Base-by-base conservation (phyloP, 192 early-diverging fungal genomes). In the Coemansia sp. region DNA sequence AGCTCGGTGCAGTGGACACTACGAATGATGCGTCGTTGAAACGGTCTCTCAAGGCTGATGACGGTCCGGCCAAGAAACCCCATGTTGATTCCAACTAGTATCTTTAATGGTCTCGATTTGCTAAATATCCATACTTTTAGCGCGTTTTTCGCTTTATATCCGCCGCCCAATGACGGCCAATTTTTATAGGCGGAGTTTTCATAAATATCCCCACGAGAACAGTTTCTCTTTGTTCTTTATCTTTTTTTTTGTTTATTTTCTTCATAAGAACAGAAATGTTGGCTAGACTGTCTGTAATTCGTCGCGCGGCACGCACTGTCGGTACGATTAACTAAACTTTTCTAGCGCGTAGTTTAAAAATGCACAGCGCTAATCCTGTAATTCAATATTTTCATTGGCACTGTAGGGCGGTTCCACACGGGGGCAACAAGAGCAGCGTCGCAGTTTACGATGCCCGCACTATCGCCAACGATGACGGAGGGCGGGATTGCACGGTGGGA, bases 391-490 rank as follows among this genome's bases (percentile, higher is more conserved):
- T 6, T 1, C n/a, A 27, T 35, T 39, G 24, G 38, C 54, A 38
- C 5, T 58, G 17, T 37, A 22, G 17, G n/a, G 49, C n/a, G 21
- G 21, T 50, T 22, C 49, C 17, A 50, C 8, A 22, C 49, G n/a
- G 7, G 49, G 15, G 41, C 41, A 14, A 50, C 21, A 19, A 17
- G 15, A 39, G 79, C 75, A 32, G 79, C 73, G 5, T 72, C 79
- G 57, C 52, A 64, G 47, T 89, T 98, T 79, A 86, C 84, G 62
- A 97, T 98, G 95, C 97, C 97, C 49, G 97, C 97, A 25, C 86
- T 98, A 51, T 96, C 94, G n/a, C 97, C 97, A 8, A 98, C 97
- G 54, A 98, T 98, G 97, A 95, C 94, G 45, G 85, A 87, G 75
- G 94, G 94, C 67, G 94, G 92, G 75, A 88, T 98, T 74, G 94